Evolutionary conservation across 805 yeast genomes (phyloP), one percentile per base, ranked within the genome.

Genomic region (Cyberlindnera bimundalis): DNA sequence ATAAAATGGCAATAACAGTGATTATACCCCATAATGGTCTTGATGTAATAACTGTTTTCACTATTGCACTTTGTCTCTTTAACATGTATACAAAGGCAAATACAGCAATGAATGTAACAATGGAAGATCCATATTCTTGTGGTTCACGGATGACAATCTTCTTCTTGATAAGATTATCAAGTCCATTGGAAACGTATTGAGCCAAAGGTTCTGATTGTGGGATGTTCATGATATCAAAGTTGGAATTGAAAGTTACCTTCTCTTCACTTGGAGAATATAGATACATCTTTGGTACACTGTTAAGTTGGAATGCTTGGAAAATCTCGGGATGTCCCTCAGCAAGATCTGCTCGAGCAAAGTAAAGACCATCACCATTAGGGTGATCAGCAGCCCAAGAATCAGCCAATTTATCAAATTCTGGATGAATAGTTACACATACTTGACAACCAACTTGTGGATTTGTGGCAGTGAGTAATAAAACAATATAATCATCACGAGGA

Each of bases 341-440:
- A 55, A 85, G 80, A 56, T 91, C 96, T 13, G 95, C 80, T 31
- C 71, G 65, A 14, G 86, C 85, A 61, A 91, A 86, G 66, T 75
- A 80, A 28, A 90, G 64, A 23, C 68, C 73, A 33, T 70, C 74
- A 30, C 68, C 75, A 44, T 66, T 64, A 16, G 87, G 83, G 53
- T 76, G 80, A 31, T 74, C 80, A 28, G 69, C 57, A 41, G 65
- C 57, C 81, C 83, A 85, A 18, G 90, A 80, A 35, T 67, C 54
- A 7, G 86, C 95, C 29, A 88, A 62, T 31, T 64, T 56, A 14
- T 73, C 73, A 54, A 62, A 85, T 31, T 73, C 75, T 2, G 96
- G 95, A 19, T 73, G 78, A 52, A 84, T 73, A 31, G 80, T 78
- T 9, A 66, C 52, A 71, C 99, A 93, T 37, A 85, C 67, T 1